Base-by-base conservation (phyloP, 805 yeast species). In the Metschnikowia peoriensis region DNA sequence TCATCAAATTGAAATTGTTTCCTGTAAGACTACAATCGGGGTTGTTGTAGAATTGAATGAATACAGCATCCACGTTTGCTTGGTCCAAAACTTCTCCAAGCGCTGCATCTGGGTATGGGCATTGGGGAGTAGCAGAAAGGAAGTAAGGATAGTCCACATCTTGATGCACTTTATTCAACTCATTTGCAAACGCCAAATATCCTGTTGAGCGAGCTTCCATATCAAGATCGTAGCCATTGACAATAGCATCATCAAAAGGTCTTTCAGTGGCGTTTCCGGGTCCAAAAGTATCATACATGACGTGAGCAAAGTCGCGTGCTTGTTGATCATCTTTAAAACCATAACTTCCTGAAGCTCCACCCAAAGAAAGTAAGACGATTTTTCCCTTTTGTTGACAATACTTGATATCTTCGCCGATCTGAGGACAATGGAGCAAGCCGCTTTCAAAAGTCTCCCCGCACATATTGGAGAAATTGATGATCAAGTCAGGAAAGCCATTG, bases 31-130 rank as follows among this genome's bases (percentile, higher is more conserved):
- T 79, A 70, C 57, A 54, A 69, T 96, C 88, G 65, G 85, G 78
- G 72, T 91, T 91, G 80, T 91, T 91, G 79, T 90, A 91, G 72
- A 91, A 91, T 72, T 90, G 97, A 58, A 92, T 79, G 65, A 88
- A 89, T 5, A 89, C 87, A 67, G 83, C 89, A 70, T 91, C 97
- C 59, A 91, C 75, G 38, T 81, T 75, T 10, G 89, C 83, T 69
- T 78, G 45, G 81, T 53, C 53, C 55, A 72, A 61, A 28, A 69
- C 47, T n/a, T 64, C 65, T 14, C 72, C 70, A 28, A 66, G 66
- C n/a, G 70, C 66, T n/a, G 65, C 85, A 72, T 91, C 97, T 16
- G 97, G 96, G 67, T 84, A 87, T 28, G 83, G 86, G 73, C 97
- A 92, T 73, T 90, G 97, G 17, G 97, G 97, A 56, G 97, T 93